phyloP scores from a whole-genome alignment of 805 yeast species.

The Maudiozyma bulderi region DNA sequence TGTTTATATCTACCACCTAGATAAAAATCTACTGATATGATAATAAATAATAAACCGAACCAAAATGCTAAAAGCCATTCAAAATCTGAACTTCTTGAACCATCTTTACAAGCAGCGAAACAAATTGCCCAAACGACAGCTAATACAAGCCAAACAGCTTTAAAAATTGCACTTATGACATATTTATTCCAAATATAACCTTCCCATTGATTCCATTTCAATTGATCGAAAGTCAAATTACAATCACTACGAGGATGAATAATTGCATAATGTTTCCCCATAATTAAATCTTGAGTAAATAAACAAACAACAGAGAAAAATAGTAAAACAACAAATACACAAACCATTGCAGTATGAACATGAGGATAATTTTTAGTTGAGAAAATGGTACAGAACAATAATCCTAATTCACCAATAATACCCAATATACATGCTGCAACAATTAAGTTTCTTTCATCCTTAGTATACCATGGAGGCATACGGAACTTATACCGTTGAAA shows the following conservation, averaged over 20 bases:
- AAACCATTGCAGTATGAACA: slow-evolving; percentile 61
- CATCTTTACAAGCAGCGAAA: slow-evolving; percentile 43
- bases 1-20: slow-evolving; percentile 41
- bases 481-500: slow-evolving; percentile 37
- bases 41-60: slow-evolving; percentile 60
- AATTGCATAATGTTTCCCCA: slow-evolving; percentile 38
- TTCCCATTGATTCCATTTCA: slow-evolving; percentile 27
- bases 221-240: slow-evolving; percentile 6
- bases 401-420: slow-evolving; percentile 57
- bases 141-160: slow-evolving; percentile 52
- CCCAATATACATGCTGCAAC: slow-evolving; percentile 38
- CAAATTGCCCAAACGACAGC: slow-evolving; percentile 62
- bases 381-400: slow-evolving; percentile 64
- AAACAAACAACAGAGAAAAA: slow-evolving; percentile 44
- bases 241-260: slow-evolving; percentile 27
- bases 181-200: slow-evolving; percentile 34
- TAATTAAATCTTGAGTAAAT: slow-evolving; percentile 36
- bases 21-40: slow-evolving; percentile 60
- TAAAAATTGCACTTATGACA: slow-evolving; percentile 42
- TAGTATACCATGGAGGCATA: slow-evolving; percentile 34
- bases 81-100: slow-evolving; percentile 49
- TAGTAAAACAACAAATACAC: slow-evolving; percentile 57
- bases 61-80: slow-evolving; percentile 88
- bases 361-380: slow-evolving; percentile 47
- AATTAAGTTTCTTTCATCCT: slow-evolving; percentile 32